phyloP scores from a whole-genome alignment of 441 rosid genomes.

The Aleurites moluccanus region DNA sequence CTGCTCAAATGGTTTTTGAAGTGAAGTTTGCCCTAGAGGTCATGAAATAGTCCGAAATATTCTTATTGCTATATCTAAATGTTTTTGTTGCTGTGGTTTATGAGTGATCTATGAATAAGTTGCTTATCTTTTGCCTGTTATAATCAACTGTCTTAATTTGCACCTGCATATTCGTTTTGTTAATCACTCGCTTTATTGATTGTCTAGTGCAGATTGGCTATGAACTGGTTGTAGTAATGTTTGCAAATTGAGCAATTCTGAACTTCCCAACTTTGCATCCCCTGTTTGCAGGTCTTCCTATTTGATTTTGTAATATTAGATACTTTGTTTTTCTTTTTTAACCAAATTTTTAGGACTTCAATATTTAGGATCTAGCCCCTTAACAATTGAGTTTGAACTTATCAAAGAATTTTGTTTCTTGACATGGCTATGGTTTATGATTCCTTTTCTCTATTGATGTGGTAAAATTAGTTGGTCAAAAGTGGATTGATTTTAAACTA shows the following conservation, averaged over 20 bases:
- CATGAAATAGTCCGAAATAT: too few species aligned
- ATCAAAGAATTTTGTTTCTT: not conserved
- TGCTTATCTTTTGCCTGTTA: not conserved
- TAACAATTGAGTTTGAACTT: not conserved
- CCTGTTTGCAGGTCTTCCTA: too few species aligned
- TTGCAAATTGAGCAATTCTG: not conserved
- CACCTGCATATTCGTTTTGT: not conserved
- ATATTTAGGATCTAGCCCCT: not conserved
- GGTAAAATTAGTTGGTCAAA: not conserved
- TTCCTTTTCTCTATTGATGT: not conserved
- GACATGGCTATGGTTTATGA: not conserved
- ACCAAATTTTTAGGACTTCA: not conserved
- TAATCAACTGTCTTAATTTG: not conserved
- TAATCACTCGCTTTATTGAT: not conserved
- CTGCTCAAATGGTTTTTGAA: not conserved
- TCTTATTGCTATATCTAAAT: too few species aligned
- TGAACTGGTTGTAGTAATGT: not conserved
- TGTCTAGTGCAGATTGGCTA: conserved; percentile 4
- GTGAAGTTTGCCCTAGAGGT: not conserved
- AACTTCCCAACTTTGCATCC: not conserved
- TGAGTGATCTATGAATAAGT: not conserved
- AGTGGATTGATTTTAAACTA: too few species aligned
- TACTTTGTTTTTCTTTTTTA: not conserved
- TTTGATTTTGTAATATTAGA: not conserved
- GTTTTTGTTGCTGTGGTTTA: not conserved